Evolutionary conservation across 225 moss, liverwort and hornwort genomes (phyloP).

Genomic region (Marchantia polymorpha): DNA sequence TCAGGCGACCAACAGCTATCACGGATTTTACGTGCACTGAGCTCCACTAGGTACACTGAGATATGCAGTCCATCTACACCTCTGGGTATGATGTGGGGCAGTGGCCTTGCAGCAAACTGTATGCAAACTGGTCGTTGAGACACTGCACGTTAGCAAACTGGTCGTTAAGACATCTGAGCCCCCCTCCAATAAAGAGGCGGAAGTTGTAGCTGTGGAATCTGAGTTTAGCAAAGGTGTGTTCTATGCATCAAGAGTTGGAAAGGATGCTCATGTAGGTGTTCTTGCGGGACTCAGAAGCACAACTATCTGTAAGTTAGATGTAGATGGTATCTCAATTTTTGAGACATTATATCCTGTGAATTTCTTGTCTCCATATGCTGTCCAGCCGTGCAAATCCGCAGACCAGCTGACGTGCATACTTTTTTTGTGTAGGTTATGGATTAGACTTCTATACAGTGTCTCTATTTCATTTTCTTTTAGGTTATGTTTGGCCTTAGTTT

Average conservation of each 20-base stretch:
- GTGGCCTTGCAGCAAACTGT: too few species aligned
- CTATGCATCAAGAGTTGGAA: slow-evolving; percentile 82
- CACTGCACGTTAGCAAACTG: too few species aligned
- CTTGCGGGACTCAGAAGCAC: slow-evolving; percentile 67
- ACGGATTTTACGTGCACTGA: too few species aligned
- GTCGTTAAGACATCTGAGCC: slow-evolving; percentile 96
- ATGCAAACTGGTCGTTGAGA: too few species aligned
- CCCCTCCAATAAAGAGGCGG: slow-evolving; percentile 99
- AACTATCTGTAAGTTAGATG: slow-evolving; percentile 74
- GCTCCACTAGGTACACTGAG: too few species aligned
- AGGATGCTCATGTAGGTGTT: slow-evolving; percentile 70
- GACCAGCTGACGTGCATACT: slow-evolving; percentile 44
- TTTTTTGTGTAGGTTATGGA: slow-evolving; percentile 45
- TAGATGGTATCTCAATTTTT: slow-evolving; percentile 57
- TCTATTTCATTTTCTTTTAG: slow-evolving; percentile 14
- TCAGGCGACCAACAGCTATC: too few species aligned
- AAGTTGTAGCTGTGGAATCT: slow-evolving; percentile 99
- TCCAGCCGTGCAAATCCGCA: slow-evolving; percentile 41
- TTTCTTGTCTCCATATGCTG: slow-evolving; percentile 43
- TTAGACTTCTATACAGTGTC: slow-evolving; percentile 26
- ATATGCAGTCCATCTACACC: too few species aligned
- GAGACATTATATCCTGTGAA: slow-evolving; percentile 45
- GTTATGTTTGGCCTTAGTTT: slow-evolving; percentile 16
- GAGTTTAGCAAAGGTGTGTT: slow-evolving; percentile 99
- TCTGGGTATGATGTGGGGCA: too few species aligned